Evolutionary conservation across 75 land plant genomes (phyloP).

Genomic region (Selaginella moellendorffii): DNA sequence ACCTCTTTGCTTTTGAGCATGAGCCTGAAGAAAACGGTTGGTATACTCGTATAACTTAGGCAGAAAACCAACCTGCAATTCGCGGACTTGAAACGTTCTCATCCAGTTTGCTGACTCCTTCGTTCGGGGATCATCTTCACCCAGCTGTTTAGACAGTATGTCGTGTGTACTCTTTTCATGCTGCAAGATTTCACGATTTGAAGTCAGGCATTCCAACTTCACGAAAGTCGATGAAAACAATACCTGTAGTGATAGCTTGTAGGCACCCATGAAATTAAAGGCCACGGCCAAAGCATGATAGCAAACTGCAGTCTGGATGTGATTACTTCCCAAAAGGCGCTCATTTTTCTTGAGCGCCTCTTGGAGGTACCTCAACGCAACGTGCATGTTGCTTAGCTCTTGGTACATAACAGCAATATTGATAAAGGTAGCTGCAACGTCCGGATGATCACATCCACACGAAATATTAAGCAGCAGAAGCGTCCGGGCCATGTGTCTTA

Average conservation of each 20-base stretch:
- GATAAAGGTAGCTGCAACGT: constrained; percentile 92
- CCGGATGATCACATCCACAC: constrained; percentile 95
- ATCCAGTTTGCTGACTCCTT: constrained; percentile 92
- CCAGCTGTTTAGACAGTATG: constrained; percentile 90
- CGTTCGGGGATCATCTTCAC: constrained; percentile 99
- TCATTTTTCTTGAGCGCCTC: constrained; percentile 93
- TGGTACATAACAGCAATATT: constrained; percentile 99
- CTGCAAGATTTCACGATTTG: too few species aligned
- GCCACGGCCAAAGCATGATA: constrained; percentile 99
- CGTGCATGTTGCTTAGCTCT: constrained; percentile 84
- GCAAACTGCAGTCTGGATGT: constrained; percentile 97
- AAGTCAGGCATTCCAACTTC: not conserved
- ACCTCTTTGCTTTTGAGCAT: constrained; percentile 83
- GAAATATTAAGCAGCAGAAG: constrained; percentile 65
- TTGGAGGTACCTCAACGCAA: constrained; percentile 86
- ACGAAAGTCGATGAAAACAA: not conserved
- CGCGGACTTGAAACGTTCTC: constrained; percentile 82
- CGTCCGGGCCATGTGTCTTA: constrained; percentile 89
- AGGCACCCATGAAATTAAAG: constrained; percentile 98
- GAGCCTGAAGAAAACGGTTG: constrained; percentile 28
- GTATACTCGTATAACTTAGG: not conserved
- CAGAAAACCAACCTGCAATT: constrained; percentile 36
- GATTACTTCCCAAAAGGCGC: constrained; percentile 78
- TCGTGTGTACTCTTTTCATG: constrained; percentile 93
- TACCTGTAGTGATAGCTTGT: constrained; percentile 85